These are phyloP conservation scores for Phytophthora crassamura DNA, from an alignment of 352 stramenopile genomes.

Conservation along the genomic window DNA sequence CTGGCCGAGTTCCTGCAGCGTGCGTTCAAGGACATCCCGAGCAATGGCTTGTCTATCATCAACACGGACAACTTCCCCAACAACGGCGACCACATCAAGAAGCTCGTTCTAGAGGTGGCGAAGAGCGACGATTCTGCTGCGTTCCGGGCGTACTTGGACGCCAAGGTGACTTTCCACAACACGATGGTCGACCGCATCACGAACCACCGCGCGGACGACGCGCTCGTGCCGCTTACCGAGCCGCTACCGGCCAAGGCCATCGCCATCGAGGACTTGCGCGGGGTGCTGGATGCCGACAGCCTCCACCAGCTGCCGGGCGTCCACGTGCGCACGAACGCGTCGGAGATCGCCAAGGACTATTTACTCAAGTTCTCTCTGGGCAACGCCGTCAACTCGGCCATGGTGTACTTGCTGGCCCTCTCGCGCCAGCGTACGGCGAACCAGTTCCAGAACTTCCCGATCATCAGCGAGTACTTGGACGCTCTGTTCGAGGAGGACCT, in stretches of 20 bases:
- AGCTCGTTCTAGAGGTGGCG: slow-evolving; percentile 39
- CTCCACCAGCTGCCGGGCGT: slow-evolving; percentile 54
- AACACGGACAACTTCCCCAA: slow-evolving; percentile 86
- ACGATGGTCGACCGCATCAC: slow-evolving; percentile 87
- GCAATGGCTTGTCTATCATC: slow-evolving; percentile 75
- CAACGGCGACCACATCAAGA: slow-evolving; percentile 74
- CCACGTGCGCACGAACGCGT: slow-evolving; percentile 43
- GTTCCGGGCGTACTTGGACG: slow-evolving; percentile 50
- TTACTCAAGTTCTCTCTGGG: slow-evolving; percentile 91
- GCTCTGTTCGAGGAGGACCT: slow-evolving; percentile 84
- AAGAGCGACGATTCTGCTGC: slow-evolving; percentile 35
- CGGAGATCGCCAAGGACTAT: slow-evolving; percentile 82
- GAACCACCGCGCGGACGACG: slow-evolving; percentile 49
- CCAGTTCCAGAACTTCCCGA: slow-evolving; percentile 36
- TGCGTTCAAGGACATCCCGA: slow-evolving; percentile 45
- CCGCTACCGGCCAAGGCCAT: slow-evolving; percentile 69
- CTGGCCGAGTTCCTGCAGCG: slow-evolving; percentile 60
- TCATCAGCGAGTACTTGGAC: slow-evolving; percentile 80
- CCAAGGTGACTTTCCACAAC: slow-evolving; percentile 80
- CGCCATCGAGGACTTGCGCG: slow-evolving; percentile 72
- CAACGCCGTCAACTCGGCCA: slow-evolving; percentile 93
- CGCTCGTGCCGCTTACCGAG: slow-evolving; percentile 69
- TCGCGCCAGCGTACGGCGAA: slow-evolving; percentile 42
- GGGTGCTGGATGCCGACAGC: slow-evolving; percentile 38
- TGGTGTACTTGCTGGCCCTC: slow-evolving; percentile 86